Percentiles rank a stretch among this genome's conserved stretches.
phyloP scores from a whole-genome alignment of 108 stramenopile species.

The Ochromonas danica region DNA sequence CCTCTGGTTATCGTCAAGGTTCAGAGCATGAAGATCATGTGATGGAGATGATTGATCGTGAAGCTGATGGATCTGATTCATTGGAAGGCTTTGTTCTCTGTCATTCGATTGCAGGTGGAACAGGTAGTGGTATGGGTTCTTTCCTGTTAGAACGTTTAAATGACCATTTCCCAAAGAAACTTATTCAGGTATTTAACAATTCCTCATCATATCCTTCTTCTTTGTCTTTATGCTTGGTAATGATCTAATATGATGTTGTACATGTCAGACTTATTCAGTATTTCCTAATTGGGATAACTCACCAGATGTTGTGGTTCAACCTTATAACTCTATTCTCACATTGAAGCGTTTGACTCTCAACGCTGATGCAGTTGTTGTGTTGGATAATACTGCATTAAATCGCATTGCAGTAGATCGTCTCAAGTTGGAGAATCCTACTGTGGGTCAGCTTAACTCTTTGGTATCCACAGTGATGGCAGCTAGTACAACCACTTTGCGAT shows the following conservation, averaged over 20 bases:
- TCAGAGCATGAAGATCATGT: conserved; percentile 81
- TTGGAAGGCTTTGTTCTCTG: conserved; percentile 96
- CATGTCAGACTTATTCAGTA: conserved; percentile 84
- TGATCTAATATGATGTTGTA: not conserved
- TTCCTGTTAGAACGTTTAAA: conserved; percentile 91
- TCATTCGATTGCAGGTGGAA: conserved; percentile 97
- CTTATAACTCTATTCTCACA: conserved; percentile 94
- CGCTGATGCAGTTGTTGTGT: conserved; percentile 88
- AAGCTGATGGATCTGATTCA: conserved; percentile 90
- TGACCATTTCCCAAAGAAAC: conserved; percentile 98
- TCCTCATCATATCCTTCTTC: not conserved
- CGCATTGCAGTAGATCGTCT: conserved; percentile 36
- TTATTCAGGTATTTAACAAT: conserved; percentile 60
- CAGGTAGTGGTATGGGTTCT: conserved; percentile 95
- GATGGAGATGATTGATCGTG: conserved; percentile 98
- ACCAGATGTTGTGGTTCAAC: conserved; percentile 97
- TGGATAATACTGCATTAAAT: conserved; percentile 92
- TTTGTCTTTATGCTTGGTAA: not conserved
- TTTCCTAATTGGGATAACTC: conserved; percentile 86
- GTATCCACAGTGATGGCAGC: conserved; percentile 99
- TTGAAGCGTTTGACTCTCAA: conserved; percentile 91
- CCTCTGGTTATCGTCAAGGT: conserved; percentile 53
- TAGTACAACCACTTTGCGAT: conserved; percentile 91
- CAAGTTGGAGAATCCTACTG: conserved; percentile 74
- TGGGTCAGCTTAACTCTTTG: conserved; percentile 91